These are phyloP conservation scores for Fusarium tricinctum DNA, from an alignment of 2,329 filamentous ascomycete genomes.

Conservation along the genomic window DNA sequence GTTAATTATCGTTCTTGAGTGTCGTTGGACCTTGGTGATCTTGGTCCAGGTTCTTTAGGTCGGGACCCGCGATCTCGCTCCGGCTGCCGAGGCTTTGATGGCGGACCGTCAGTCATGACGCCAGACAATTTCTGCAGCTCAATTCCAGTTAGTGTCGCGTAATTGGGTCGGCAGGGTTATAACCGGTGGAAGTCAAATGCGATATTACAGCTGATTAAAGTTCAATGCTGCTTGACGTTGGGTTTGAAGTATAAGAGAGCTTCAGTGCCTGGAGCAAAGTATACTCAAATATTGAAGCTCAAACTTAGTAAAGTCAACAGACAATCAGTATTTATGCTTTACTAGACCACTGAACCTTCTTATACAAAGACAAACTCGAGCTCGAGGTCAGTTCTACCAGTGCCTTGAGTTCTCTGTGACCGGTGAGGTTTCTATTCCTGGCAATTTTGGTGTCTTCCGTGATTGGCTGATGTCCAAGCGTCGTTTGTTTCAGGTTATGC, in stretches of 20 bases:
- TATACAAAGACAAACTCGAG: background rate
- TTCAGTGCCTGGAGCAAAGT: background rate
- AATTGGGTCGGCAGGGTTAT: slow-evolving; percentile 43
- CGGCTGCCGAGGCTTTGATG: slow-evolving; percentile 29
- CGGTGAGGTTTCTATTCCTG: slow-evolving; percentile 48
- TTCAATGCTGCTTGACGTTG: slow-evolving; percentile 4
- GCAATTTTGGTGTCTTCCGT: slow-evolving; percentile 25
- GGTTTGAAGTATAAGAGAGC: background rate
- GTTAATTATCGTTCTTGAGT: slow-evolving; percentile 3
- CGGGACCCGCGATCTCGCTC: slow-evolving; percentile 29
- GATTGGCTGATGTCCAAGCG: slow-evolving; percentile 46
- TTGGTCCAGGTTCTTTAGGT: slow-evolving; percentile 7
- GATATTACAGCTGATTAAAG: slow-evolving; percentile 25
- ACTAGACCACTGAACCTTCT: background rate
- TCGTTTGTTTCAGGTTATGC: slow-evolving; percentile 57
- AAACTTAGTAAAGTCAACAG: background rate
- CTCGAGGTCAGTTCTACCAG: slow-evolving; percentile 9
- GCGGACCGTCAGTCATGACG: slow-evolving; percentile 24
- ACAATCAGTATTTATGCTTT: background rate
- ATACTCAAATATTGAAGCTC: background rate
- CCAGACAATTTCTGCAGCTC: slow-evolving; percentile 41
- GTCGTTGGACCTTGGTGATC: slow-evolving; percentile 1
- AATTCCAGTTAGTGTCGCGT: slow-evolving; percentile 40
- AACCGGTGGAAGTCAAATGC: slow-evolving; percentile 35
- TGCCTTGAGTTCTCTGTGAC: slow-evolving; percentile 6